These are phyloP conservation scores for Penicillium robsamsonii DNA, from an alignment of 495 filamentous ascomycete species.

Conservation along the genomic window DNA sequence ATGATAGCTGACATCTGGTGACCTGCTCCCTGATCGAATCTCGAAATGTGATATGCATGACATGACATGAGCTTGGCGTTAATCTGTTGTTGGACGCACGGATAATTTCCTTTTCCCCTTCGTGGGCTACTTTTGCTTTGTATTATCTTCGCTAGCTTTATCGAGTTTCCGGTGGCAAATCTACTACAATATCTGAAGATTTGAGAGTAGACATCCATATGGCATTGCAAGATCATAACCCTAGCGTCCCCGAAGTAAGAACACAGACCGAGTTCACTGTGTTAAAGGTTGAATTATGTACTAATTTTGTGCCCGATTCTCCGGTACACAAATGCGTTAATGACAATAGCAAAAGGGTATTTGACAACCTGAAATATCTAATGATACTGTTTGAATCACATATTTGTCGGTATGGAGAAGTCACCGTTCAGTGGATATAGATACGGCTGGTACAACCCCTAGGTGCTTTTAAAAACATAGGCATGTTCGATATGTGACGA, in stretches of 20 bases:
- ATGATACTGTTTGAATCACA: no score
- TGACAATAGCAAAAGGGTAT: no score
- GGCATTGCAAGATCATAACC: neutral
- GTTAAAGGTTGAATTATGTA: no score
- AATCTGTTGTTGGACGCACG: constrained; percentile 14
- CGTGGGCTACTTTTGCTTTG: constrained; percentile 6
- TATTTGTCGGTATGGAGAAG: no score
- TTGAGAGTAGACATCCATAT: constrained; percentile 2
- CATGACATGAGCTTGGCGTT: constrained; percentile 24
- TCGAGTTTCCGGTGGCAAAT: neutral
- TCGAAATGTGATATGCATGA: constrained; percentile 22
- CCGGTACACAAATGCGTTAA: no score
- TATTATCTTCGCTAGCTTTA: constrained; percentile 6
- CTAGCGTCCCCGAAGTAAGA: constrained; percentile 6
- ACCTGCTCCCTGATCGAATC: neutral
- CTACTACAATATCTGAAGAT: neutral
- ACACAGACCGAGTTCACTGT: neutral
- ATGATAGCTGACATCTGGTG: neutral
- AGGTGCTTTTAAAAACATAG: no score
- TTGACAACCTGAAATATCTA: no score
- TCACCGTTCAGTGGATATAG: no score
- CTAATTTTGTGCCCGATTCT: no score
- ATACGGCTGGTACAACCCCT: no score
- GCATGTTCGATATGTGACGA: no score
- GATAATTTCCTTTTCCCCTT: neutral